A percentile compares a stretch with the other conserved stretches of the same genome.
phyloP scores from a whole-genome alignment of 169 alveolate genomes.

The Neospora caninum region DNA sequence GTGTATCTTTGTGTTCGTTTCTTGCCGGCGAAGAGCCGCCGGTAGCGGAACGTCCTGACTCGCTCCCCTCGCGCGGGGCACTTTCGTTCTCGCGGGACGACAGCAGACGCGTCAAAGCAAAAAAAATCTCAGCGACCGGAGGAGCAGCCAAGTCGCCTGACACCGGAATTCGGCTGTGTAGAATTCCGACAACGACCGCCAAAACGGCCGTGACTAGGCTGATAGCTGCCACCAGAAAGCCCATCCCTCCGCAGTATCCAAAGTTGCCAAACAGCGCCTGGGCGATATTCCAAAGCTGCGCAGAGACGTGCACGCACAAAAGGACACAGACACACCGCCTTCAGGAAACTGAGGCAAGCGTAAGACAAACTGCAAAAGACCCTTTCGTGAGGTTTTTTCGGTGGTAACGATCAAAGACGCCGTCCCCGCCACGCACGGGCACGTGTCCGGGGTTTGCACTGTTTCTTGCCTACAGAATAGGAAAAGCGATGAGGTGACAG shows the following conservation, averaged over 20 bases:
- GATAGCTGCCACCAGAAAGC: background rate
- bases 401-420: too few relatives aligned
- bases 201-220: background rate
- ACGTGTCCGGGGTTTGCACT: too few relatives aligned
- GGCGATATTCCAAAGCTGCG: background rate
- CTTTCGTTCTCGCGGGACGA: too few relatives aligned
- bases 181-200: background rate
- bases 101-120: too few relatives aligned
- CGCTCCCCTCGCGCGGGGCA: too few relatives aligned
- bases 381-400: too few relatives aligned
- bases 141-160: background rate
- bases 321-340: background rate
- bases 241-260: conserved; percentile 19
- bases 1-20: background rate
- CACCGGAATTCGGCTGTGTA: conserved; percentile 4
- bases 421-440: too few relatives aligned
- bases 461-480: too few relatives aligned
- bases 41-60: background rate
- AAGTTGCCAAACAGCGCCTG: conserved; percentile 18
- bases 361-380: too few relatives aligned
- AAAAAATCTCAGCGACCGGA: background rate
- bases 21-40: background rate
- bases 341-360: too few relatives aligned
- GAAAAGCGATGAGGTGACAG: too few relatives aligned
- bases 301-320: background rate